Percentiles rank a stretch among this genome's conserved stretches.
phyloP scores from a whole-genome alignment of 805 yeast genomes.

The Hyphopichia homilentoma region DNA sequence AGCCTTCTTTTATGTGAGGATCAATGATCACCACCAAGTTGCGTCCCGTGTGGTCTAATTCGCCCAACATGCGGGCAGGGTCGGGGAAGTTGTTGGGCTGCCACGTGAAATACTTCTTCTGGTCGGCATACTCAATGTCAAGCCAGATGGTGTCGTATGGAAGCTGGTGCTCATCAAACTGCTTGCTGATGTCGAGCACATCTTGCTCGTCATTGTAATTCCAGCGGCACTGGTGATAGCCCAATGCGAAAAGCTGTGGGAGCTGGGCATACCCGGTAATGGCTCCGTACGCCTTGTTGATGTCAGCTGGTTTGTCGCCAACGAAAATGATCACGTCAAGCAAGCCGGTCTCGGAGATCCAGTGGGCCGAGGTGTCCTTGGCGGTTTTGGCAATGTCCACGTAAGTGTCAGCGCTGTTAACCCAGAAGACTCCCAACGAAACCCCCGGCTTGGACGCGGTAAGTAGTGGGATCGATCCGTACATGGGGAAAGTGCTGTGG shows the following conservation, averaged over 20 bases:
- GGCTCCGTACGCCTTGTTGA: slow-evolving; percentile 58
- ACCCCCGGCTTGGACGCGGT: slow-evolving; percentile 56
- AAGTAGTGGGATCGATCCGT: slow-evolving; percentile 90
- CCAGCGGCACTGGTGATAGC: slow-evolving; percentile 98
- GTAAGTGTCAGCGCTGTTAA: slow-evolving; percentile 90
- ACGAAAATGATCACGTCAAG: slow-evolving; percentile 70
- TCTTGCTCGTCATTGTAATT: slow-evolving; percentile 88
- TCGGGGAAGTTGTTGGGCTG: slow-evolving; percentile 66
- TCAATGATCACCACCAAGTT: slow-evolving; percentile 83
- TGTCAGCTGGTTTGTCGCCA: slow-evolving; percentile 52
- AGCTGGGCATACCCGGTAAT: slow-evolving; percentile 71
- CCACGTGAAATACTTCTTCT: slow-evolving; percentile 92
- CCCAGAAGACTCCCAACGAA: slow-evolving; percentile 83
- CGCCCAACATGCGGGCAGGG: slow-evolving; percentile 63
- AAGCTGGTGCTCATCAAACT: slow-evolving; percentile 68
- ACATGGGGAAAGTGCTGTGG: slow-evolving; percentile 83
- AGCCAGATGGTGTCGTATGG: slow-evolving; percentile 95
- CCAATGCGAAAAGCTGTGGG: slow-evolving; percentile 77
- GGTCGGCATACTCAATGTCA: slow-evolving; percentile 87
- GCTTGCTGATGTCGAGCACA: slow-evolving; percentile 63
- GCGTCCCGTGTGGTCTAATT: slow-evolving; percentile 68
- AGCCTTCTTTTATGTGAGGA: slow-evolving; percentile 80
- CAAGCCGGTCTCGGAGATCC: slow-evolving; percentile 91
- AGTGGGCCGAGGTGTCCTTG: slow-evolving; percentile 56
- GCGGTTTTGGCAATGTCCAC: slow-evolving; percentile 57